Base-by-base conservation (phyloP, 345 rosid genomes). In the Corchorus olitorius region DNA sequence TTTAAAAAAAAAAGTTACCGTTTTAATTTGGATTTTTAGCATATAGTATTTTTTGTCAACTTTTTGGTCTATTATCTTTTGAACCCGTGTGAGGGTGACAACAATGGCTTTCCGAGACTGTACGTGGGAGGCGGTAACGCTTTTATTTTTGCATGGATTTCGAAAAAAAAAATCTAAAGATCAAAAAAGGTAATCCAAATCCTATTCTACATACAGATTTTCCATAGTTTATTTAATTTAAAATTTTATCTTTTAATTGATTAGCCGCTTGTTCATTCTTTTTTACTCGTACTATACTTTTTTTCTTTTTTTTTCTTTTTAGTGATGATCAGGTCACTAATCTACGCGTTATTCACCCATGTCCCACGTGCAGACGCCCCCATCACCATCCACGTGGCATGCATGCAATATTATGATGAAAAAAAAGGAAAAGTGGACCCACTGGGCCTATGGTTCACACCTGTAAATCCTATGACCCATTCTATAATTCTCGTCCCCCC, bases 261-360 rank as follows among this genome's bases (percentile, higher is more conserved):
- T 65, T 79, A 63, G 53, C 79, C 76, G 76, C 41, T 76, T 20
- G 13, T 59, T 45, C 19, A 54, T 22, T 39, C 43, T 6, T 39
- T 39, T 39, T 39, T 39, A 39, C 43, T 73, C 27, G 27, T 27
- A 27, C 27, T 27, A 27, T 27, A 27, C n/a, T n/a, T n/a, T 69
- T 14, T 13, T 13, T 2, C 20, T 4, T 8, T 8, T n/a, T 15
- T 35, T 49, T 50, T 3, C 10, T 39, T n/a, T 33, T 37, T 10
- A 65, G 37, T 19, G 45, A 50, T 60, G 41, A 75, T 27, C 27
- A 27, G 27, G 27, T 27, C 27, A 27, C 27, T 70, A 56, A 58
- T 48, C 33, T 6, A 82, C 87, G 87, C 86, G 87, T 43, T 78
- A 77, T 83, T 69, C 48, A 35, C 72, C 54, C 80, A 64, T 53